phyloP scores from a whole-genome alignment of 305 asterid species.

The Solanum hybrid region DNA sequence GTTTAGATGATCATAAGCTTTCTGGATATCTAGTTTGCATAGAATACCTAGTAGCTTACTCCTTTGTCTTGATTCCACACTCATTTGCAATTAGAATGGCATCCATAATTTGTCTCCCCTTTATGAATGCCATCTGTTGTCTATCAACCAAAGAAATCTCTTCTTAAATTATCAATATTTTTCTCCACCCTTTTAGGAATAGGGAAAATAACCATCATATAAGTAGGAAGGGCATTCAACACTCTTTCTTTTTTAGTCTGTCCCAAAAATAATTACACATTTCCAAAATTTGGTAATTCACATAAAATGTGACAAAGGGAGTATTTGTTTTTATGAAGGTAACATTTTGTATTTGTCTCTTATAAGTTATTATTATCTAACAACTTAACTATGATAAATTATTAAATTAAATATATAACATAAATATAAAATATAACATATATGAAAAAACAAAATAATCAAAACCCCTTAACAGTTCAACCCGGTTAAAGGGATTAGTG shows the following conservation, averaged over 20 bases:
- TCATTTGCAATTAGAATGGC: too few species aligned
- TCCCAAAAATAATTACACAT: background rate
- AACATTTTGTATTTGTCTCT: background rate
- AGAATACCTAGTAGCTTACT: too few species aligned
- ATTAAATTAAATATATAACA: background rate
- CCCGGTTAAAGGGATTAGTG: background rate
- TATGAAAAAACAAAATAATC: background rate
- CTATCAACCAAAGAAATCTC: background rate
- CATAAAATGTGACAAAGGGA: background rate
- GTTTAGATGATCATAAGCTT: too few species aligned
- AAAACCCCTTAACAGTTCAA: background rate
- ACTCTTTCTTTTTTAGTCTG: background rate
- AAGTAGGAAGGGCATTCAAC: background rate
- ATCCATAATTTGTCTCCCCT: too few species aligned
- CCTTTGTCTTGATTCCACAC: too few species aligned
- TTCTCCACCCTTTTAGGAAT: background rate
- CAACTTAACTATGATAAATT: background rate
- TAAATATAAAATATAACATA: background rate
- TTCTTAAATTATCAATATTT: background rate
- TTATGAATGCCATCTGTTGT: too few species aligned
- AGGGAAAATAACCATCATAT: background rate
- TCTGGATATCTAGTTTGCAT: too few species aligned
- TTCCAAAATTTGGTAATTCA: background rate
- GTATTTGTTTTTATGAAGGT: background rate
- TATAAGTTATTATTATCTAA: background rate